These are phyloP conservation scores for Acer saccharum DNA, from an alignment of 345 rosid genomes.

Conservation along the genomic window DNA sequence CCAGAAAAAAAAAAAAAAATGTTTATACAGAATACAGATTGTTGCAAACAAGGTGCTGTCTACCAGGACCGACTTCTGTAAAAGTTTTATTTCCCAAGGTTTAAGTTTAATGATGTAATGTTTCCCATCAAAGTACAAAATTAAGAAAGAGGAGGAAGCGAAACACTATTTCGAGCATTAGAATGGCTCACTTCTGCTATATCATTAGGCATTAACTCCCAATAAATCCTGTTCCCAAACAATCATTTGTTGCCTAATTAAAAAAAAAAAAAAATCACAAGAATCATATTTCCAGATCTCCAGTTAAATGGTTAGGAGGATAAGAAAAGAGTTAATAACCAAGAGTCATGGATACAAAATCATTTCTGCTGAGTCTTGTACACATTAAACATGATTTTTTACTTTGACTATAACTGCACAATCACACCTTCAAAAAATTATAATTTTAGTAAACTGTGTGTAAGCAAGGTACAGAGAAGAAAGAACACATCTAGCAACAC, in stretches of 20 bases:
- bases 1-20: neutral
- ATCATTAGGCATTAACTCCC: neutral
- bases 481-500: neutral
- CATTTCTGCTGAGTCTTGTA: neutral
- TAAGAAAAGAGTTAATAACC: neutral
- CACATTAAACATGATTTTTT: neutral
- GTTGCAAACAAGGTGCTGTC: neutral
- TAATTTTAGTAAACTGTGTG: neutral
- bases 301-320: neutral
- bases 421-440: neutral
- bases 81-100: neutral
- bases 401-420: neutral
- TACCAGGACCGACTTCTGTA: neutral
- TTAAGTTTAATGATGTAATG: neutral
- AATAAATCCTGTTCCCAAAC: neutral
- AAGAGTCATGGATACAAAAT: neutral
- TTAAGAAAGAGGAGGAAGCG: neutral
- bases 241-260: neutral
- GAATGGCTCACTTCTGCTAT: neutral
- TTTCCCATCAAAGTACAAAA: constrained; percentile 6
- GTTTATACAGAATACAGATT: neutral
- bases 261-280: neutral
- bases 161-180: neutral
- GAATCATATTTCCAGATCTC: neutral
- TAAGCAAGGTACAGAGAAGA: neutral